phyloP scores from a whole-genome alignment of 371 early-diverging fungal genomes.

The Mucor lusitanicus region DNA sequence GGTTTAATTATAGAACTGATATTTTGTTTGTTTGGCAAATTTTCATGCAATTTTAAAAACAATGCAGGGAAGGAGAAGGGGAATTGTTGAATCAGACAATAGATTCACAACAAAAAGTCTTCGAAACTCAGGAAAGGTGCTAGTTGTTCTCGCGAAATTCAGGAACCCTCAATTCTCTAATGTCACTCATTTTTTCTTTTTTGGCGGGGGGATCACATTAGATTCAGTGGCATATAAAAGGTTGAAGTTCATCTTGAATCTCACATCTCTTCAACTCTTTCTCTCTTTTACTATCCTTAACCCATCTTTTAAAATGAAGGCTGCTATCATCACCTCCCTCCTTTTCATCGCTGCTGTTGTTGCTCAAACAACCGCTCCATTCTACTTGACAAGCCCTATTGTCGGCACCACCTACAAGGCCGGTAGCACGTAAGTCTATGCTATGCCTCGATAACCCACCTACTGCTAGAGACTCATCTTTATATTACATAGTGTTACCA shows the following conservation, averaged over 20 bases:
- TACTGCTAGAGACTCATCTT: not conserved
- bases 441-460: not conserved
- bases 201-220: not conserved
- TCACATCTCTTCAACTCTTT: not conserved
- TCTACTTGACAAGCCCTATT: slow-evolving; percentile 31
- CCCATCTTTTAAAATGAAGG: not conserved
- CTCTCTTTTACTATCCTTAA: not conserved
- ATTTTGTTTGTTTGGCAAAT: not conserved
- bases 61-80: not conserved
- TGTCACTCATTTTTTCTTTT: not conserved
- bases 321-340: not conserved
- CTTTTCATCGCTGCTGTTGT: slow-evolving; percentile 12
- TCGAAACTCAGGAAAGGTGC: not conserved
- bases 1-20: not conserved
- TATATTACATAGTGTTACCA: slow-evolving; percentile 4
- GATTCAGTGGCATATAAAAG: not conserved
- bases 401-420: slow-evolving; percentile 23
- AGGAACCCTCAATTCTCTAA: slow-evolving; percentile 1
- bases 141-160: not conserved
- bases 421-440: slow-evolving; percentile 21
- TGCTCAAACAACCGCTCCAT: slow-evolving; percentile 24
- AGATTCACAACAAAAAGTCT: not conserved
- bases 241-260: not conserved
- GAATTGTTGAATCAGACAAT: not conserved
- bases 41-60: not conserved